These are phyloP conservation scores for Camelina hispida DNA, from an alignment of 345 rosid genomes.

Conservation along the genomic window DNA sequence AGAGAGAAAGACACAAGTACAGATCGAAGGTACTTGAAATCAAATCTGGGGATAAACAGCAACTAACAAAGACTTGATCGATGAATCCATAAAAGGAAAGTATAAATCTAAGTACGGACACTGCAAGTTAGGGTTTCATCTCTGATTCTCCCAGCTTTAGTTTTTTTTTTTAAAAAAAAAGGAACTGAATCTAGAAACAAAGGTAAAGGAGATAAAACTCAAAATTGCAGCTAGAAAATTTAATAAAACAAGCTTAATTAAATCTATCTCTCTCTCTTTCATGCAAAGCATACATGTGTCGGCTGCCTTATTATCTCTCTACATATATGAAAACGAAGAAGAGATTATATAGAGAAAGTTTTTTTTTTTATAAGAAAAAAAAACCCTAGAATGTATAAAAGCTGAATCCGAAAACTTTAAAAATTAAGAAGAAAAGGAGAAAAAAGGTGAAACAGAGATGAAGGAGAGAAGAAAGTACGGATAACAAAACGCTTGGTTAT, in stretches of 20 bases:
- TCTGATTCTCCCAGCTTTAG: background rate
- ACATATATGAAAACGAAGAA: background rate
- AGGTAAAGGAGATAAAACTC: conserved; percentile 16
- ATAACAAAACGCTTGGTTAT: conserved; percentile 41
- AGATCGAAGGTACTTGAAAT: conserved; percentile 40
- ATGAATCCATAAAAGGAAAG: conserved; percentile 35
- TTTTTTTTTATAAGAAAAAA: no score
- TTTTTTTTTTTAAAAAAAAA: background rate
- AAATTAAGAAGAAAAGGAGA: background rate
- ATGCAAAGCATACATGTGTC: conserved; percentile 31
- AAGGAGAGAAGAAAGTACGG: conserved; percentile 31
- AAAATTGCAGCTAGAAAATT: conserved; percentile 17
- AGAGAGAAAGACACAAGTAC: conserved; percentile 36
- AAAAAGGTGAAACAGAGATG: conserved; percentile 7
- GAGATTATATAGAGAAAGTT: conserved; percentile 8
- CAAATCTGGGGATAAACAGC: conserved; percentile 37
- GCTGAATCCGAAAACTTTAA: conserved; percentile 10
- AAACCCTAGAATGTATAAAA: conserved; percentile 17
- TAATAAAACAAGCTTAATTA: background rate
- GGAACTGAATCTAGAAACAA: conserved; percentile 19
- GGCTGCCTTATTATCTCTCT: conserved; percentile 4
- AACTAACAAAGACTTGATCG: conserved; percentile 28
- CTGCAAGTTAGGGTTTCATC: conserved; percentile 40
- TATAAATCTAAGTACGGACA: conserved; percentile 37
- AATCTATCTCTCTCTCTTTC: conserved; percentile 1